A percentile compares a stretch with the other conserved stretches of the same genome.
phyloP scores from a whole-genome alignment of 2,329 filamentous ascomycete genomes.

The Microsporum ferrugineum region DNA sequence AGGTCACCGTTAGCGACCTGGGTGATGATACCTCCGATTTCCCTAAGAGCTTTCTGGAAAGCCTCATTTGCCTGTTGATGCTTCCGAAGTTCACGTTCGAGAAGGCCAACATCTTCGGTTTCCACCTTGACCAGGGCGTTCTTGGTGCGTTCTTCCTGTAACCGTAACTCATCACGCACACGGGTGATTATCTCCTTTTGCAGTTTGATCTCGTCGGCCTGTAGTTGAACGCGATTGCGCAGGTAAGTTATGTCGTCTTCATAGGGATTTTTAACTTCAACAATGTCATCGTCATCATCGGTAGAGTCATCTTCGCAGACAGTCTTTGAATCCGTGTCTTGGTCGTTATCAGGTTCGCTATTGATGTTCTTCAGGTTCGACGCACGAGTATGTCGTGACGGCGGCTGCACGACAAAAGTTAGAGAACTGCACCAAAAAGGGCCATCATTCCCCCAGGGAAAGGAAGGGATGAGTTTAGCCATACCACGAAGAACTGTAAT shows the following conservation, averaged over 20 bases:
- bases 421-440: not conserved
- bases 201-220: slow-evolving; percentile 80
- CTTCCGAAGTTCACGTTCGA: slow-evolving; percentile 90
- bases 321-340: slow-evolving; percentile 4
- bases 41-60: slow-evolving; percentile 91
- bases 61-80: slow-evolving; percentile 97
- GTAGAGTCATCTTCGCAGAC: slow-evolving; percentile 20
- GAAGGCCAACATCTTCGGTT: slow-evolving; percentile 71
- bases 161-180: slow-evolving; percentile 72
- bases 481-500: slow-evolving; percentile 65
- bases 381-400: slow-evolving; percentile 26
- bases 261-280: slow-evolving; percentile 48
- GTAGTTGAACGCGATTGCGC: slow-evolving; percentile 82
- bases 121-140: slow-evolving; percentile 72
- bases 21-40: slow-evolving; percentile 95
- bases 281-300: slow-evolving; percentile 28
- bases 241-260: slow-evolving; percentile 77
- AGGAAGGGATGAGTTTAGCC: not conserved
- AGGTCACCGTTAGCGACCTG: slow-evolving; percentile 90
- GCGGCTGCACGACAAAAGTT: slow-evolving; percentile 23
- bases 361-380: slow-evolving; percentile 26
- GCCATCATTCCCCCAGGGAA: not conserved
- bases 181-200: slow-evolving; percentile 77
- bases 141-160: slow-evolving; percentile 77
- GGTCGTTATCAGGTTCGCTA: slow-evolving; percentile 19